Evolutionary conservation across 306 rosid species (phyloP), one percentile per base, ranked within the genome.

Genomic region (Arachis hypogaea): DNA sequence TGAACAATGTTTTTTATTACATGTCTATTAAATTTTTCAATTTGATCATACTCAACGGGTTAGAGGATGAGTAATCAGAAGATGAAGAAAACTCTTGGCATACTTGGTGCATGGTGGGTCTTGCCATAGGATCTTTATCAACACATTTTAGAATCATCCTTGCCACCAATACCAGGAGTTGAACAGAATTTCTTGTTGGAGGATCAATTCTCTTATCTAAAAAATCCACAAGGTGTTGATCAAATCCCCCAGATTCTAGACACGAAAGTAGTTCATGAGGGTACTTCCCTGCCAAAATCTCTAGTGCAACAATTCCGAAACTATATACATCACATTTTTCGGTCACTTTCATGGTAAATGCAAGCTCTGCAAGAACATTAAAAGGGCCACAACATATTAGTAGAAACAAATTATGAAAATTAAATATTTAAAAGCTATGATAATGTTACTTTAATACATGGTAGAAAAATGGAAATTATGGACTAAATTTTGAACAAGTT

Each of bases 311-410:
- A 51, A 77, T 52, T 55, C 81, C 81, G 59, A 68, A 77, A 61
- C 81, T 68, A 45, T 68, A 68, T 4, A 77, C 75, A 3, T 77
- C 81, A 68, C 75, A 59, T 77, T 77, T 77, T 49, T 76, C 80
- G 40, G 75, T 77, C 70, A 77, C 64, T 63, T 75, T 76, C 74
- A 36, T 76, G 52, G 70, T 51, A 5, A 77, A 43, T 50, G 76
- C 76, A 51, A 77, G 75, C 65, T 69, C 75, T 77, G 76, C 70
- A 62, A 42, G 61, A 43, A 4, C 22, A 62, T 51, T 51, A 9
- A 9, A 77, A 60, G 50, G 29, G 61, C 18, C 18, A 33, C 7
- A 38, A 14, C 45, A 8, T 2, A 36, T 46, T 75, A 36, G 55
- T 7, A 58, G 42, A 28, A 76, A 47, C 5, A 46, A 9, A 3